phyloP scores from a whole-genome alignment of 2,329 filamentous ascomycete species.

The Stemphylium beticola region DNA sequence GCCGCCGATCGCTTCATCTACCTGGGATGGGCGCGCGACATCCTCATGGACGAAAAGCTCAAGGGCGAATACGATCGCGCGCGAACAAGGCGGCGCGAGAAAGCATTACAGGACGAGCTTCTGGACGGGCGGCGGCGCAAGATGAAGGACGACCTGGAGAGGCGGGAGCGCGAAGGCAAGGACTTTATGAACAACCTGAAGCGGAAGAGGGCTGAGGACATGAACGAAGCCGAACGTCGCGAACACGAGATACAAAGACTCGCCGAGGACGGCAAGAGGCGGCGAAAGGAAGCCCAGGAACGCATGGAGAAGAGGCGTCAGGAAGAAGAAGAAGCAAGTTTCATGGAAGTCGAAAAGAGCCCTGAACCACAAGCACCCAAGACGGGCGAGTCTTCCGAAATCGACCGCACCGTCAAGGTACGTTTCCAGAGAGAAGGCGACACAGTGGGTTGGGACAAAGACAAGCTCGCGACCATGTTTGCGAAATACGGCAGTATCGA shows the following conservation, averaged over 20 bases:
- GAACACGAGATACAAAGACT: slow-evolving; percentile 57
- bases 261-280: slow-evolving; percentile 58
- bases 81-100: slow-evolving; percentile 72
- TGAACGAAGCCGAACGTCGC: slow-evolving; percentile 63
- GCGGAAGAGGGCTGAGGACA: slow-evolving; percentile 54
- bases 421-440: slow-evolving; percentile 60
- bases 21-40: slow-evolving; percentile 83
- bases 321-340: slow-evolving; percentile 53
- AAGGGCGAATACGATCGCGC: slow-evolving; percentile 80
- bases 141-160: slow-evolving; percentile 87
- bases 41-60: slow-evolving; percentile 73
- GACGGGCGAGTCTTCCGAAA: slow-evolving; percentile 53
- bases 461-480: slow-evolving; percentile 57
- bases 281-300: slow-evolving; percentile 62
- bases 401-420: slow-evolving; percentile 65
- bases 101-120: slow-evolving; percentile 72
- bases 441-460: slow-evolving; percentile 54
- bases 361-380: slow-evolving; percentile 24
- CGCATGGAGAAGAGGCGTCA: slow-evolving; percentile 60
- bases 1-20: slow-evolving; percentile 84
- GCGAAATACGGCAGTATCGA: slow-evolving; percentile 63
- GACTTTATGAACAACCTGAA: slow-evolving; percentile 45
- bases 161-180: slow-evolving; percentile 65
- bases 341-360: slow-evolving; percentile 43
- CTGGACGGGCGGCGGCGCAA: slow-evolving; percentile 75